Percentiles rank a stretch among this genome's conserved stretches.
Conservation (phyloP, 345 rosid species). For the Salix koriyanagi region DNA sequence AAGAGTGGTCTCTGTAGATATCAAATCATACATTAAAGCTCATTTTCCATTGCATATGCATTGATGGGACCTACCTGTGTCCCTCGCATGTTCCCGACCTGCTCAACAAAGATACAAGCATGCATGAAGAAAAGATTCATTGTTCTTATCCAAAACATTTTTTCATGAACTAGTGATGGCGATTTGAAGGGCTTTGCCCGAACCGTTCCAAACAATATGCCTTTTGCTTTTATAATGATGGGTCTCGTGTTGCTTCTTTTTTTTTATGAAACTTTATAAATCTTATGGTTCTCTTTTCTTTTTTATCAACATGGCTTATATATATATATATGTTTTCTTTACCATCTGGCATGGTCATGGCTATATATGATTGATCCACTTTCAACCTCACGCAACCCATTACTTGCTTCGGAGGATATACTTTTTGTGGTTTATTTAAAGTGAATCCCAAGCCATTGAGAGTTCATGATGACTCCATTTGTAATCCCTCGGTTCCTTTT, state of each 20-base stretch:
- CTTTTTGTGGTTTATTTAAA: not conserved
- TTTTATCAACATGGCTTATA: not conserved
- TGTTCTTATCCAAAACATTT: not conserved
- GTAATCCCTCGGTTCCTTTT: not conserved
- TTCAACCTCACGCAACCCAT: not conserved
- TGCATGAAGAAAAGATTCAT: not conserved
- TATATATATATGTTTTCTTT: not conserved
- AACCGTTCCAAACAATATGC: not conserved
- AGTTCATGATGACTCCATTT: not conserved
- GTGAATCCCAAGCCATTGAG: not conserved
- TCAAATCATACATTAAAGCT: not conserved
- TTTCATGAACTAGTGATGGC: constrained; percentile 3
- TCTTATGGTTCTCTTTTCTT: not conserved
- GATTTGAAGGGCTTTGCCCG: not conserved
- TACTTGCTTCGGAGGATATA: not conserved
- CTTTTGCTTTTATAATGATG: not conserved
- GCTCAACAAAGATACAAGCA: constrained; percentile 1
- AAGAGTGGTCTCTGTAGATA: not conserved
- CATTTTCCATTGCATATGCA: not conserved
- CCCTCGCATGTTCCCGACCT: constrained; percentile 12
- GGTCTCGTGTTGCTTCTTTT: not conserved
- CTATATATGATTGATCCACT: not conserved
- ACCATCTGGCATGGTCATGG: not conserved
- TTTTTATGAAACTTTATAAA: not conserved
- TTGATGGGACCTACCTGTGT: constrained; percentile 12